Evolutionary conservation across 805 yeast species (phyloP).

Genomic region (Ogataea methanolica): DNA sequence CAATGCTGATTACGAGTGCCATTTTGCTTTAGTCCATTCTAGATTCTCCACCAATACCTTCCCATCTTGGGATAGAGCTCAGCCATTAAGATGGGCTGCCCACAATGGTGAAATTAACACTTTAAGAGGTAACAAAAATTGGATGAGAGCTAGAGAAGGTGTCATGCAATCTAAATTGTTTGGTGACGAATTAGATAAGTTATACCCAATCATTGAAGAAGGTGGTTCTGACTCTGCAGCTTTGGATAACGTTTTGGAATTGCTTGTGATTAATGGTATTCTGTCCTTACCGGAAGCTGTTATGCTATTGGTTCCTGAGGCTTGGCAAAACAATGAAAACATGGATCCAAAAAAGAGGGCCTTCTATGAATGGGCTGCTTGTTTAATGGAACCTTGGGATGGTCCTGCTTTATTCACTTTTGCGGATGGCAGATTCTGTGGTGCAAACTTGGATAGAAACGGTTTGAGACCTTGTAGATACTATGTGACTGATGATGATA

Average conservation of each 20-base stretch:
- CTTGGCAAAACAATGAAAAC: conserved; percentile 84
- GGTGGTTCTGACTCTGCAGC: conserved; percentile 99
- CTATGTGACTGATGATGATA: conserved; percentile 89
- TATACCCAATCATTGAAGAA: conserved; percentile 94
- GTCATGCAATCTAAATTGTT: conserved; percentile 83
- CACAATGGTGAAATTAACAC: conserved; percentile 99
- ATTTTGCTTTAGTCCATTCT: conserved; percentile 94
- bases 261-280: conserved; percentile 87
- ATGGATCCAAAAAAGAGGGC: conserved; percentile 93
- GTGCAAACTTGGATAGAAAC: conserved; percentile 96
- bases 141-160: conserved; percentile 99
- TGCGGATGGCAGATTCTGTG: conserved; percentile 96
- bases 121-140: conserved; percentile 93
- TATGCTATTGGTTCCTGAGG: conserved; percentile 96
- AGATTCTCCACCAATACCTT: conserved; percentile 97
- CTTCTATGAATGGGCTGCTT: conserved; percentile 98
- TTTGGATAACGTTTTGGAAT: conserved; percentile 89
- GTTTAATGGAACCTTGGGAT: conserved; percentile 99
- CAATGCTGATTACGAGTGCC: conserved; percentile 89
- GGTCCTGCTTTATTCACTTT: conserved; percentile 97
- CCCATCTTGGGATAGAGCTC: conserved; percentile 99
- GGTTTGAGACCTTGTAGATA: conserved; percentile 98
- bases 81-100: conserved; percentile 95
- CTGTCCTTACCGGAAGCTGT: conserved; percentile 93
- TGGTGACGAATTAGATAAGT: conserved; percentile 85